These are phyloP conservation scores for Camelina laxa DNA, from an alignment of 345 rosid species.

Conservation along the genomic window DNA sequence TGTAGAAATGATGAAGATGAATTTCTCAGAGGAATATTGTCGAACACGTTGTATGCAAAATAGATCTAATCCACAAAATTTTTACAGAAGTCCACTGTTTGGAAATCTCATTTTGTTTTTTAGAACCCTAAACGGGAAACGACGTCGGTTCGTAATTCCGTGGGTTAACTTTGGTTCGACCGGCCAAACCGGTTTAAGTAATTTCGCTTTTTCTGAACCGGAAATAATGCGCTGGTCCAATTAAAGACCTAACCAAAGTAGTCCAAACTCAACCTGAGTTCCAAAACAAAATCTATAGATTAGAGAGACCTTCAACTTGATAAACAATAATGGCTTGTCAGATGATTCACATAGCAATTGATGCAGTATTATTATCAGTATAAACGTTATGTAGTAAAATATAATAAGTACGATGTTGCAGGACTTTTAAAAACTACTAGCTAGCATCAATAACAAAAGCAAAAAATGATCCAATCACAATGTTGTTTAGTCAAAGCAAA, in stretches of 20 bases:
- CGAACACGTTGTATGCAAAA: slow-evolving; percentile 27
- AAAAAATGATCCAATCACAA: slow-evolving; percentile 1
- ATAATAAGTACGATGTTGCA: background rate
- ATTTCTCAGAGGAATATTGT: slow-evolving; percentile 26
- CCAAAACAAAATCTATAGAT: background rate
- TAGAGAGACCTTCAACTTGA: background rate
- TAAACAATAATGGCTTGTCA: too few relatives aligned
- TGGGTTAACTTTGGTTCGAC: slow-evolving; percentile 1
- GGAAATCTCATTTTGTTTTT: background rate
- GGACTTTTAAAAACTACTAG: background rate
- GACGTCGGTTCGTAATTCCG: background rate
- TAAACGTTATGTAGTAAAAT: too few relatives aligned
- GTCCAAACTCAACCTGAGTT: background rate
- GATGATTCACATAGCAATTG: too few relatives aligned
- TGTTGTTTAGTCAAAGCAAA: slow-evolving; percentile 5
- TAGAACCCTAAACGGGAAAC: slow-evolving; percentile 18
- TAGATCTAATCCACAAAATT: background rate
- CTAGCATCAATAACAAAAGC: background rate
- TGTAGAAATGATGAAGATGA: background rate
- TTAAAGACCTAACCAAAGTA: too few relatives aligned
- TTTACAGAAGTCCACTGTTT: background rate
- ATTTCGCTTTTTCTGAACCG: background rate
- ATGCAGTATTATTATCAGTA: too few relatives aligned
- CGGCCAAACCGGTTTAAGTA: background rate
- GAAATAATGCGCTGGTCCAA: background rate